These are phyloP conservation scores for Capronia coronata DNA, from an alignment of 2,329 filamentous ascomycete genomes.

Conservation along the genomic window DNA sequence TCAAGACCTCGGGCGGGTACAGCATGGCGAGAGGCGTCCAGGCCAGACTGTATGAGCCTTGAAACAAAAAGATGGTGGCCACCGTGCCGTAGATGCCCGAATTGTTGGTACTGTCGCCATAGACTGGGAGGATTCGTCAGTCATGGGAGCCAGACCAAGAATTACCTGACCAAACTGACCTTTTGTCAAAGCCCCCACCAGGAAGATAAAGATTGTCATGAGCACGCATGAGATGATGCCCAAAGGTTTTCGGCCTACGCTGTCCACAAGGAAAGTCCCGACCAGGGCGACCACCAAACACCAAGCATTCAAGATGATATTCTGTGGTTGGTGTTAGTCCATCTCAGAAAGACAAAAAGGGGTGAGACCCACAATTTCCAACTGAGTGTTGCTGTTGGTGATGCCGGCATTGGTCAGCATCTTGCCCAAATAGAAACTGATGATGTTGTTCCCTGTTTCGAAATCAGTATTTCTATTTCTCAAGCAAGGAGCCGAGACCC, in stretches of 20 bases:
- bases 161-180: neutral
- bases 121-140: conserved; percentile 28
- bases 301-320: conserved; percentile 49
- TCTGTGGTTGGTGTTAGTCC: too few relatives aligned
- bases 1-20: conserved; percentile 47
- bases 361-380: too few relatives aligned
- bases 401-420: conserved; percentile 45
- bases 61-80: conserved; percentile 48
- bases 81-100: conserved; percentile 41
- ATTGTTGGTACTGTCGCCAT: conserved; percentile 28
- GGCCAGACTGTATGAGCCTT: conserved; percentile 45
- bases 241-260: conserved; percentile 40
- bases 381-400: conserved; percentile 38
- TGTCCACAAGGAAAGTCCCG: conserved; percentile 41
- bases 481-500: too few relatives aligned
- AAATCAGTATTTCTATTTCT: too few relatives aligned
- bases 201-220: conserved; percentile 42
- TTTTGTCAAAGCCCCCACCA: conserved; percentile 48
- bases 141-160: neutral
- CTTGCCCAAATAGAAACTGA: conserved; percentile 39
- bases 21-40: conserved; percentile 46
- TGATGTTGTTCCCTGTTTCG: conserved; percentile 37
- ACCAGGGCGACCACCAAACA: conserved; percentile 40
- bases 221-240: conserved; percentile 31
- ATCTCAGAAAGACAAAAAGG: too few relatives aligned